These are phyloP conservation scores for Claviceps pazoutovae DNA, from an alignment of 2,329 filamentous ascomycete genomes.

Conservation along the genomic window DNA sequence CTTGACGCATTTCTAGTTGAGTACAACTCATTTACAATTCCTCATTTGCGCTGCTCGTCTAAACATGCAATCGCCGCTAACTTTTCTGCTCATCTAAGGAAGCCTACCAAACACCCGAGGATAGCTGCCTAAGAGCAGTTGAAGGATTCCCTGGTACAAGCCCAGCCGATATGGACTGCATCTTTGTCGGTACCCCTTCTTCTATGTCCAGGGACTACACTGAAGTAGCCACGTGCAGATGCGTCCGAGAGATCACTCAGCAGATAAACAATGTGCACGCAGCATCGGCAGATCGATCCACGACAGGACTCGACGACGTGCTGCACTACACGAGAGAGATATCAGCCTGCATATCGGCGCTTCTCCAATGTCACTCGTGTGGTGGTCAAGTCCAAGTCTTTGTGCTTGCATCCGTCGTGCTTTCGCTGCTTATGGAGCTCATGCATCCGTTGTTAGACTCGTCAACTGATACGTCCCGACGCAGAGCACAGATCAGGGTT, in stretches of 20 bases:
- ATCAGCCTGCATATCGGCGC: not conserved
- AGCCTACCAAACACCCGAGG: not conserved
- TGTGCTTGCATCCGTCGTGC: not conserved
- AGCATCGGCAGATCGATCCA: not conserved
- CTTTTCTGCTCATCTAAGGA: not conserved
- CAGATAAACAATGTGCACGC: not conserved
- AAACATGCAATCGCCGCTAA: no score
- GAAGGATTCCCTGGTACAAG: not conserved
- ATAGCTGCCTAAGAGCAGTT: not conserved
- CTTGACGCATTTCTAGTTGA: not conserved
- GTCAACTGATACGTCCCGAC: not conserved
- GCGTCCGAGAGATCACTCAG: not conserved
- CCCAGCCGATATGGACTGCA: not conserved
- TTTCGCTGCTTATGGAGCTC: not conserved
- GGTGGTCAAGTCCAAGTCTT: not conserved
- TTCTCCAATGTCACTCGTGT: not conserved
- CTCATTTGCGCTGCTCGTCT: not conserved
- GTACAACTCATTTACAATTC: not conserved
- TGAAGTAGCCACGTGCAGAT: not conserved
- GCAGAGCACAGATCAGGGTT: not conserved
- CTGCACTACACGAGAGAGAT: not conserved
- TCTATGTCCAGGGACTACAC: not conserved
- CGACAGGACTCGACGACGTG: not conserved
- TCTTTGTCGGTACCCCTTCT: not conserved
- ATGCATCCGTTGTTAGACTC: not conserved